These are phyloP conservation scores for Rusavskia elegans DNA, from an alignment of 495 filamentous ascomycete species.

Conservation along the genomic window DNA sequence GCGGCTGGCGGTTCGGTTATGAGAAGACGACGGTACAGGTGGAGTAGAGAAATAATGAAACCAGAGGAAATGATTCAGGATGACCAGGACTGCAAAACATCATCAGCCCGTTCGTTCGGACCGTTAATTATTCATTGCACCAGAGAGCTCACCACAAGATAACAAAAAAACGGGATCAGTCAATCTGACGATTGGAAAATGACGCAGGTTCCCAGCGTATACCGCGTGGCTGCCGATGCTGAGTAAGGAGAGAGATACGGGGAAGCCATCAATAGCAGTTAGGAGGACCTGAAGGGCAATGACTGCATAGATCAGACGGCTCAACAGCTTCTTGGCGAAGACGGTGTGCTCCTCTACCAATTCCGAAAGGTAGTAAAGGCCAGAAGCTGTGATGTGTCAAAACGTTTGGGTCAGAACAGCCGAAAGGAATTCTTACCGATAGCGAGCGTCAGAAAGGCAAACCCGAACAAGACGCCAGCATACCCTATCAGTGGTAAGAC, in stretches of 20 bases:
- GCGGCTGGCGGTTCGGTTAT: constrained; percentile 21
- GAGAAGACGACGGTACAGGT: constrained; percentile 13
- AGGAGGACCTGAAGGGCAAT: constrained; percentile 63
- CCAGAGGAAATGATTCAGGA: constrained; percentile 93
- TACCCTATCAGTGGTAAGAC: constrained; percentile 84
- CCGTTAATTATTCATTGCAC: neutral
- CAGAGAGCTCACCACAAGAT: constrained; percentile 47
- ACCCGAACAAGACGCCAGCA: constrained; percentile 71
- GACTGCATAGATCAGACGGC: constrained; percentile 68
- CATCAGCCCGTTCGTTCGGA: neutral
- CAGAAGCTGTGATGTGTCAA: constrained; percentile 46
- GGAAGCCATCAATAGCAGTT: constrained; percentile 69
- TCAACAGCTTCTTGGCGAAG: constrained; percentile 68
- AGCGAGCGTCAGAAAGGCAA: constrained; percentile 81
- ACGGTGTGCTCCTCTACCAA: constrained; percentile 97
- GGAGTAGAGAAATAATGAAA: constrained; percentile 77
- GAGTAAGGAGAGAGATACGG: constrained; percentile 52
- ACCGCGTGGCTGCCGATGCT: constrained; percentile 71
- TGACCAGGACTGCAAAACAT: constrained; percentile 44
- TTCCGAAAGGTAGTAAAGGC: constrained; percentile 95
- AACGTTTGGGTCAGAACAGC: neutral
- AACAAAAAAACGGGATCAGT: constrained; percentile 76
- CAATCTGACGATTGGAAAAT: constrained; percentile 78
- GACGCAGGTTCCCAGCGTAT: constrained; percentile 76
- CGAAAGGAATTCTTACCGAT: constrained; percentile 45